Percentiles rank a stretch among this genome's conserved stretches.
Conservation (phyloP, 2,329 filamentous ascomycete species). For the Moelleriella libera region DNA sequence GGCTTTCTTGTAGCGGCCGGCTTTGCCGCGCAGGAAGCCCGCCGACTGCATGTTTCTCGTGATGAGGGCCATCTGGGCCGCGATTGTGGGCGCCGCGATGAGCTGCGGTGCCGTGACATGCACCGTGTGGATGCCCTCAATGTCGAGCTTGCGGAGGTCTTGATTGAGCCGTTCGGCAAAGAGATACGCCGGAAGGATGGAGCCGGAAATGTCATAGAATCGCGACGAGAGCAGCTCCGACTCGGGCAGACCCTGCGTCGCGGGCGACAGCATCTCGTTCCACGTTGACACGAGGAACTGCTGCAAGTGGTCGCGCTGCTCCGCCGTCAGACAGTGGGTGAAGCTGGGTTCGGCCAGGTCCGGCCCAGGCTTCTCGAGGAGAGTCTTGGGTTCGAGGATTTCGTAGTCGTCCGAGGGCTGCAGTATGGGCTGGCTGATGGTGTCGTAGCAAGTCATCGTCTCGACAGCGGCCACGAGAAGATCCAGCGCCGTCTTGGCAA, state of each 20-base stretch:
- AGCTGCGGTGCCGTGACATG: slow-evolving; percentile 32
- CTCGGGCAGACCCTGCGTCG: slow-evolving; percentile 22
- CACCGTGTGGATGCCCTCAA: slow-evolving; percentile 23
- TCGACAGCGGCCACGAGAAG: slow-evolving; percentile 30
- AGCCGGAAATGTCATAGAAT: slow-evolving; percentile 37
- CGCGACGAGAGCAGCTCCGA: slow-evolving; percentile 27
- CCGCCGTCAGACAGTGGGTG: slow-evolving; percentile 18
- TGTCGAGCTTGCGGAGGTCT: slow-evolving; percentile 20
- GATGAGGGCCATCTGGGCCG: slow-evolving; percentile 30
- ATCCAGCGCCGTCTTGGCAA: slow-evolving; percentile 29
- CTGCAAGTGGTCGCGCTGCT: slow-evolving; percentile 26
- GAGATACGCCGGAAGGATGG: slow-evolving; percentile 31
- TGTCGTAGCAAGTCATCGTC: slow-evolving; percentile 28
- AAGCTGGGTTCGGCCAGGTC: slow-evolving; percentile 5
- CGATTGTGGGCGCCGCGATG: slow-evolving; percentile 34
- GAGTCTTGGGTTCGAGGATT: slow-evolving; percentile 24
- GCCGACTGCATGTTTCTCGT: slow-evolving; percentile 11
- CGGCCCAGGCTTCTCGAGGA: slow-evolving; percentile 15
- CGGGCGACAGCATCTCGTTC: slow-evolving; percentile 27
- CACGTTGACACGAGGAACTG: slow-evolving; percentile 27
- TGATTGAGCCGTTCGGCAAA: slow-evolving; percentile 30
- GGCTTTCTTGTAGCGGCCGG: slow-evolving; percentile 6
- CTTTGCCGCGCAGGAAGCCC: slow-evolving; percentile 6
- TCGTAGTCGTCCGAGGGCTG: slow-evolving; percentile 26
- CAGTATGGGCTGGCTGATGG: slow-evolving; percentile 29